These are phyloP conservation scores for Fusarium secorum DNA, from an alignment of 2,329 filamentous ascomycete genomes.

Conservation along the genomic window DNA sequence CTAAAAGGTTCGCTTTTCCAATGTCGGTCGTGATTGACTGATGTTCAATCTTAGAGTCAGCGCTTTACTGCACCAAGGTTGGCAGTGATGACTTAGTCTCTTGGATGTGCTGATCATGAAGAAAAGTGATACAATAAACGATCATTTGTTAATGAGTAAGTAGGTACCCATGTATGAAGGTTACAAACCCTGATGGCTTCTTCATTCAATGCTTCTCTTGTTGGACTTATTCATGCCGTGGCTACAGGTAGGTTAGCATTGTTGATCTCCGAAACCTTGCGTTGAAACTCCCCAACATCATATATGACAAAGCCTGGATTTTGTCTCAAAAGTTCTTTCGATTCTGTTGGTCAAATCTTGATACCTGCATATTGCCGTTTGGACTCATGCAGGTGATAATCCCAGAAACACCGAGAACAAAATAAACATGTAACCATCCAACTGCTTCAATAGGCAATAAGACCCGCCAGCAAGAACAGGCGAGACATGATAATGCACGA, in stretches of 20 bases:
- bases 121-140: neutral
- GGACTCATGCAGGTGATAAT: neutral
- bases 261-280: conserved; percentile 16
- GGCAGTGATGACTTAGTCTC: neutral
- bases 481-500: neutral
- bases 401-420: neutral
- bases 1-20: neutral
- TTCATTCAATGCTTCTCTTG: neutral
- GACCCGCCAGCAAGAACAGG: conserved; percentile 2
- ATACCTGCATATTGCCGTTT: neutral
- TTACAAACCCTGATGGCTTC: neutral
- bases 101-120: conserved; percentile 1
- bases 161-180: neutral
- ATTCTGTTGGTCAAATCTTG: neutral
- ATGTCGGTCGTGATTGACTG: conserved; percentile 13
- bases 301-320: neutral
- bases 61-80: neutral
- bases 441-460: conserved; percentile 12
- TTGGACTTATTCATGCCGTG: neutral
- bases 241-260: neutral
- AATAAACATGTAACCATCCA: conserved; percentile 9
- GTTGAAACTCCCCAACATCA: neutral
- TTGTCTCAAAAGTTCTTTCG: neutral
- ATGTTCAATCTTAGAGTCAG: neutral
- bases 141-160: neutral